Percentiles rank a stretch among this genome's conserved stretches.
Conservation (phyloP, 768 basidiomycete species). For the Boletus rubescentipes region DNA sequence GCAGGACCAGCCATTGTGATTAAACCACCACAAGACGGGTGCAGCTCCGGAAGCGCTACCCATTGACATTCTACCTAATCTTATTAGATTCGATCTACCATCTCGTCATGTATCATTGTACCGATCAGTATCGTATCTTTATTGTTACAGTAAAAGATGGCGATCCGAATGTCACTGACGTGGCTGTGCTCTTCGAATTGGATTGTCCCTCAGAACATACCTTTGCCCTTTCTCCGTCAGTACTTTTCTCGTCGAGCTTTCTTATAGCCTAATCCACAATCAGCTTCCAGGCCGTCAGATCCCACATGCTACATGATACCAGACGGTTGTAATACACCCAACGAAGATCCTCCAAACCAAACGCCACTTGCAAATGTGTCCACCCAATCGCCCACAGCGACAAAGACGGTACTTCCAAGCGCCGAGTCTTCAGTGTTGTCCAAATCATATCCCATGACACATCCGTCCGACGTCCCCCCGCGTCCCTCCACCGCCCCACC, state of each 20-base stretch:
- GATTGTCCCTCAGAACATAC: background rate
- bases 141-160: background rate
- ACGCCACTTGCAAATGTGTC: slow-evolving; percentile 19
- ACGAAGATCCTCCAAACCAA: slow-evolving; percentile 12
- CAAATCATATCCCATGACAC: slow-evolving; percentile 11
- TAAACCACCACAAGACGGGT: slow-evolving; percentile 31
- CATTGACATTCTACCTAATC: slow-evolving; percentile 14
- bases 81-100: slow-evolving; percentile 6
- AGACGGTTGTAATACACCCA: slow-evolving; percentile 11
- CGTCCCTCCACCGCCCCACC: slow-evolving; percentile 31
- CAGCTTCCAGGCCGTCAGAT: background rate
- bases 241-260: background rate
- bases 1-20: slow-evolving; percentile 63
- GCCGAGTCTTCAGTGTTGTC: background rate
- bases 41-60: slow-evolving; percentile 24
- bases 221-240: slow-evolving; percentile 2
- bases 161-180: background rate
- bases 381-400: slow-evolving; percentile 11
- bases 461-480: slow-evolving; percentile 16
- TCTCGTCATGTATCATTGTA: slow-evolving; percentile 24
- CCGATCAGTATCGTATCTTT: slow-evolving; percentile 1
- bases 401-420: slow-evolving; percentile 8
- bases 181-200: background rate
- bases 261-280: background rate
- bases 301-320: slow-evolving; percentile 33